Base-by-base conservation (phyloP, 257 asterid genomes). In the Fraxinus anomala region DNA sequence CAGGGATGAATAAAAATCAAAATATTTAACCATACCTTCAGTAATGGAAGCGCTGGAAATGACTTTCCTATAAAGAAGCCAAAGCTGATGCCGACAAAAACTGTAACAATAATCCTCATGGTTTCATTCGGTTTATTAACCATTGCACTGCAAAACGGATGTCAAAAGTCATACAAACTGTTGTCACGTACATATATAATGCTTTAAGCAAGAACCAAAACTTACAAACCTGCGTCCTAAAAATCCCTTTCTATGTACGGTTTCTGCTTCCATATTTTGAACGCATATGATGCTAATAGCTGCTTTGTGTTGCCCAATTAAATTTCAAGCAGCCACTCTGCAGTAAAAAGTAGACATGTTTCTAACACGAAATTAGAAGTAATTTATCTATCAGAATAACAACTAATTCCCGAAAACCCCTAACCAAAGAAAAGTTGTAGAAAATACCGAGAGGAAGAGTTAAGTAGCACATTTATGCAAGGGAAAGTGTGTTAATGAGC, bases 51-150 rank as follows among this genome's bases (percentile, higher is more conserved):
- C 6, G 87, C 42, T 40, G 96, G 94, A 78, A 81, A 87, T 30
- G 94, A 87, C 69, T 87, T 74, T 85, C 97, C 97, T 37, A 91
- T 31, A 16, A 94, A 81, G 87, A 89, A 84, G 49, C 98, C 98
- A 65, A 89, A 82, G 80, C 84, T 47, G 16, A 88, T 77, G 76
- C 96, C 98, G 40, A 87, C 78, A 79, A 87, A 68, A 63, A 89
- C 72, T 16, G 91, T 86, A 65, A 86, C 36, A 72, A 89, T 21
- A 72, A 87, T 49, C 88, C 87, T 91, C 91, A 84, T 85, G 51
- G 82, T 82, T 80, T 89, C 96, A 40, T 81, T 90, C 5, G 93
- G 81, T 71, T 78, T 89, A 71, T 63, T 24, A 63, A 24, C 69
- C 34, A 63, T 63, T 26, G 85, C 74, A 77, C 98, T 91, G 89